Evolutionary conservation across 805 yeast genomes (phyloP).

Genomic region (Zygotorulaspora danielsina): DNA sequence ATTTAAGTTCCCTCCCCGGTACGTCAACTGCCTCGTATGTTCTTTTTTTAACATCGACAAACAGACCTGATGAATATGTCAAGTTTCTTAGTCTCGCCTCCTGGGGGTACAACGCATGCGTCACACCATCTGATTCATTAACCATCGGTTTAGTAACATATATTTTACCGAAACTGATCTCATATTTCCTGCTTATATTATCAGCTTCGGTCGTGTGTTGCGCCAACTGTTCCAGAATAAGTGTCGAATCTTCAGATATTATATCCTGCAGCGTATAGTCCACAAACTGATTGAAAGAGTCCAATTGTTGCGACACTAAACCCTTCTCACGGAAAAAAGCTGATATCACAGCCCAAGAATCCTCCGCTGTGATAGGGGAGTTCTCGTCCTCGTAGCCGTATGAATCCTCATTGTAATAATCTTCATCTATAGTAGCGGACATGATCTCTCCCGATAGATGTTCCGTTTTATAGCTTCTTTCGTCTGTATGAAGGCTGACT

Average conservation of each 20-base stretch:
- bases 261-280: constrained; percentile 95
- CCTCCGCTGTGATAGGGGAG: constrained; percentile 87
- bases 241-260: constrained; percentile 90
- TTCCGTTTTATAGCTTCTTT: neutral
- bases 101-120: constrained; percentile 97
- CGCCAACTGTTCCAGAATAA: constrained; percentile 96
- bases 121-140: constrained; percentile 99
- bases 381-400: constrained; percentile 68
- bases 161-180: constrained; percentile 96
- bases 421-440: constrained; percentile 21
- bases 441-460: constrained; percentile 3
- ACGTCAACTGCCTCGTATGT: constrained; percentile 81
- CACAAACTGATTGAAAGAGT: constrained; percentile 96
- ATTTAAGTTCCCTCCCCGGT: constrained; percentile 52
- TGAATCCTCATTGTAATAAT: constrained; percentile 50
- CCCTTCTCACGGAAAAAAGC: constrained; percentile 96
- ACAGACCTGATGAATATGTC: constrained; percentile 93
- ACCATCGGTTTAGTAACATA: constrained; percentile 95
- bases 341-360: constrained; percentile 98
- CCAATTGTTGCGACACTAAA: constrained; percentile 94
- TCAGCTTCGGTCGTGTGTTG: constrained; percentile 92
- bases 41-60: constrained; percentile 91
- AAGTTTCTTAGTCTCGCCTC: constrained; percentile 95
- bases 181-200: constrained; percentile 86
- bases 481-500: neutral